Percentiles rank a stretch among this genome's conserved stretches.
phyloP scores from a whole-genome alignment of 495 filamentous ascomycete genomes.

The Articulospora tetracladia region DNA sequence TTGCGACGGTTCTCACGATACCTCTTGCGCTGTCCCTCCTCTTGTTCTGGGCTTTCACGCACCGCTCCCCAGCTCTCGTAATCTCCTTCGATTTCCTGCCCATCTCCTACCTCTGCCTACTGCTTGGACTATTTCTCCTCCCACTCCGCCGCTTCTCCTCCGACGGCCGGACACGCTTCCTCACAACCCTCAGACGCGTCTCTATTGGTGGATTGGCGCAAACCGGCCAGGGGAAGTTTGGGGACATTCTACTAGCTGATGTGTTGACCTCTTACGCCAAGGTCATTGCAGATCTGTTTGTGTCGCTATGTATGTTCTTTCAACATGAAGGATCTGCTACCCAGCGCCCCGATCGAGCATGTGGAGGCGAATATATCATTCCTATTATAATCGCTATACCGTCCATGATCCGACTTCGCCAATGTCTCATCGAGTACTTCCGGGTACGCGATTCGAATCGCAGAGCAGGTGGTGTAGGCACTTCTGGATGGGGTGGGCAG shows the following conservation, averaged over 20 bases:
- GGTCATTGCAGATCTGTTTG: conserved; percentile 83
- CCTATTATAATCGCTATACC: conserved; percentile 80
- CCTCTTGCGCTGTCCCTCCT: conserved; percentile 66
- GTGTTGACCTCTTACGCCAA: conserved; percentile 92
- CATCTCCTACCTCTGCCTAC: conserved; percentile 64
- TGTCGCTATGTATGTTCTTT: conserved; percentile 88
- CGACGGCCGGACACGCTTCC: conserved; percentile 70
- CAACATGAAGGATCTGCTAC: conserved; percentile 62
- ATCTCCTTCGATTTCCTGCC: conserved; percentile 76
- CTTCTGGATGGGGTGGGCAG: conserved; percentile 65
- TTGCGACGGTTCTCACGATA: conserved; percentile 70
- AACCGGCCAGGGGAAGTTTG: conserved; percentile 81
- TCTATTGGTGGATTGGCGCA: conserved; percentile 77
- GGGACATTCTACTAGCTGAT: conserved; percentile 92
- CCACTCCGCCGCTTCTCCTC: conserved; percentile 68
- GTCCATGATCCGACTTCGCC: conserved; percentile 79
- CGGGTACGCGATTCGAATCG: conserved; percentile 59
- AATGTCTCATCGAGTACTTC: conserved; percentile 85
- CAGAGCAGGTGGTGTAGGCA: conserved; percentile 25
- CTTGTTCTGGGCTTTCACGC: conserved; percentile 79
- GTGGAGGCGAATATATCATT: conserved; percentile 70
- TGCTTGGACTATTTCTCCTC: conserved; percentile 65
- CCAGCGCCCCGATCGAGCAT: conserved; percentile 71
- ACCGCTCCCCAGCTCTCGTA: conserved; percentile 60
- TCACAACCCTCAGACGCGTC: conserved; percentile 67